Evolutionary conservation across 2,329 filamentous ascomycete species (phyloP).

Genomic region (Pyrenophora seminiperda): DNA sequence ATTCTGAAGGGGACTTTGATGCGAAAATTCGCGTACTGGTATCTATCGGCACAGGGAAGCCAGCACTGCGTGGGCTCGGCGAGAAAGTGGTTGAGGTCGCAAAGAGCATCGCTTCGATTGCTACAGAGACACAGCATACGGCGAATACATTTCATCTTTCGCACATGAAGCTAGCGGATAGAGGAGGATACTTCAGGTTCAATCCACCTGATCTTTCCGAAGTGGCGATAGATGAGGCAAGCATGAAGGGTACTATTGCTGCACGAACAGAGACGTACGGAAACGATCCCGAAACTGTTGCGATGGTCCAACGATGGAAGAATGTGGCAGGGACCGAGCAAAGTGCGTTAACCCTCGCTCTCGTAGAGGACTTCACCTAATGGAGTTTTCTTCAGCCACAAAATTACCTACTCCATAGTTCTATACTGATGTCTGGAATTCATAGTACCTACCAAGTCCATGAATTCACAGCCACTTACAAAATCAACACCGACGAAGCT

Average conservation of each 20-base stretch:
- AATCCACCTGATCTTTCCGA: conserved; percentile 9
- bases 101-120: conserved; percentile 10
- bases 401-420: neutral
- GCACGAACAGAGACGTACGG: conserved; percentile 2
- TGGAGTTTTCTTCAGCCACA: neutral
- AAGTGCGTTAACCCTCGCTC: conserved; percentile 11
- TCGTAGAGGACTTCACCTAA: conserved; percentile 2
- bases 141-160: conserved; percentile 7
- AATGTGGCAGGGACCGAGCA: conserved; percentile 7
- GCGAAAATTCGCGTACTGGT: conserved; percentile 7
- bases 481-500: conserved; percentile 3
- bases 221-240: conserved; percentile 10
- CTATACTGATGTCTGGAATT: neutral
- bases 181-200: conserved; percentile 8
- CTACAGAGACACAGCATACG: conserved; percentile 14
- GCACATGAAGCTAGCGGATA: neutral
- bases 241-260: conserved; percentile 7
- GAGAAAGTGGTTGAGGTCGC: conserved; percentile 8
- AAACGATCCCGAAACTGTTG: neutral
- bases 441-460: neutral
- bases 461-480: neutral
- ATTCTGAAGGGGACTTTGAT: conserved; percentile 2
- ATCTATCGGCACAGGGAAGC: conserved; percentile 15
- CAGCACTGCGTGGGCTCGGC: conserved; percentile 2
- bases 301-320: neutral